Evolutionary conservation across 2,329 filamentous ascomycete species (phyloP).

Genomic region (Pseudocercospora musae): DNA sequence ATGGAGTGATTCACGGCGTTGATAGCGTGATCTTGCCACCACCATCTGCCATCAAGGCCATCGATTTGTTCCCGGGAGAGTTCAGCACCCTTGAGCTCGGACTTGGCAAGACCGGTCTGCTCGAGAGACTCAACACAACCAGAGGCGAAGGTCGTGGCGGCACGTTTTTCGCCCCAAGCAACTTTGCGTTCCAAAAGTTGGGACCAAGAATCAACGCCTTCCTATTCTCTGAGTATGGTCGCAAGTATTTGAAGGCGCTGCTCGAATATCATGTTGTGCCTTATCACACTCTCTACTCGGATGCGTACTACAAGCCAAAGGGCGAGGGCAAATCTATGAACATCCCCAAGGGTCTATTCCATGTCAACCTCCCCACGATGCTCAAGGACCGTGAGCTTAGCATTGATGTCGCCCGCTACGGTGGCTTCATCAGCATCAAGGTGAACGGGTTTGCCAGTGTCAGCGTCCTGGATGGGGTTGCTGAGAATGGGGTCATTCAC

Average conservation of each 20-base stretch:
- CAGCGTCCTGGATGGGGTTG: slow-evolving; percentile 65
- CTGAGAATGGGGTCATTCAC: slow-evolving; percentile 78
- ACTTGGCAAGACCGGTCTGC: slow-evolving; percentile 70
- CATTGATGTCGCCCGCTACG: slow-evolving; percentile 67
- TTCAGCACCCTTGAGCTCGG: slow-evolving; percentile 79
- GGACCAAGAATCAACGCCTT: slow-evolving; percentile 74
- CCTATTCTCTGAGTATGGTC: slow-evolving; percentile 73
- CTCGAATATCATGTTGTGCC: slow-evolving; percentile 75
- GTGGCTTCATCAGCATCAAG: slow-evolving; percentile 67
- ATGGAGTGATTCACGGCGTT: slow-evolving; percentile 77
- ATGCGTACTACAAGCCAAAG: slow-evolving; percentile 62
- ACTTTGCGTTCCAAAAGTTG: slow-evolving; percentile 74
- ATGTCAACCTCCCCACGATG: slow-evolving; percentile 70
- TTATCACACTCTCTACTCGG: slow-evolving; percentile 76
- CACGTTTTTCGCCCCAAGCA: slow-evolving; percentile 78
- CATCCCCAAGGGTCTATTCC: slow-evolving; percentile 51
- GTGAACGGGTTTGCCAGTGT: slow-evolving; percentile 72
- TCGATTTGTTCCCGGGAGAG: slow-evolving; percentile 62
- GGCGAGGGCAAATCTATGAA: slow-evolving; percentile 26
- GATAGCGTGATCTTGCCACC: slow-evolving; percentile 75
- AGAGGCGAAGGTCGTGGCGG: slow-evolving; percentile 58
- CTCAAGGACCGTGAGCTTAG: slow-evolving; percentile 63
- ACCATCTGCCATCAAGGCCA: slow-evolving; percentile 60
- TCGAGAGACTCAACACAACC: slow-evolving; percentile 54
- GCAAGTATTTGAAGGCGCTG: slow-evolving; percentile 72